Evolutionary conservation across 352 stramenopile species (phyloP), one percentile per base, ranked within the genome.

Genomic region (Phytopythium delawarense): DNA sequence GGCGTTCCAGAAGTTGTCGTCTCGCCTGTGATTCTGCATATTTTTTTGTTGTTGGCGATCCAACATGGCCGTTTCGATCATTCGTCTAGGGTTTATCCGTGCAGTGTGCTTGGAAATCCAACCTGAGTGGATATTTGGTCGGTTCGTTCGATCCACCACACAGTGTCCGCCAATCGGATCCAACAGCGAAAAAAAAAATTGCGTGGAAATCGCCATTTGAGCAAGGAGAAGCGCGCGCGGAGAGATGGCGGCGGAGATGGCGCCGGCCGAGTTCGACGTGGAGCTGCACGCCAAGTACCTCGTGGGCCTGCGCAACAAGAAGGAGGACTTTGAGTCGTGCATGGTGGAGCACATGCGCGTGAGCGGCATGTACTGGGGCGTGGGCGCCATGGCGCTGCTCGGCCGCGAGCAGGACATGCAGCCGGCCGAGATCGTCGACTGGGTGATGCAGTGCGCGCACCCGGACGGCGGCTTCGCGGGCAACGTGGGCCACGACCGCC

Each of bases 331-430:
- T 57, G 83, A 96, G 72, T 97, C 91, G 7, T 90, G 90, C 65
- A 92, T 98, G 63, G 99, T 93, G 48, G 96, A 99, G 74, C 96
- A 99, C 76, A 91, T 99, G 65, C 90, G 96, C 50, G 90, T 99
- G 81, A 98, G 90, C 59, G 98, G 97, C 54, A 94, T 99, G 30
- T 99, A 99, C 78, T 99, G 98, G 98, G 97, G 92, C 25, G 82
- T 99, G 42, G 95, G 94, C 7, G 91, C 96, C 49, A 86, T 99
- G 75, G 93, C 94, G 59, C 72, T 99, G 28, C 79, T 99, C 12
- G 80, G 93, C 52, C 73, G 78, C 37, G 88, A 97, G 42, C 74
- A 97, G 46, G 73, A 86, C n/a, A 94, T 97, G 65, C 66, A 77
- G 15, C 81, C 88, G 7, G 71, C 75, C 2, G 82, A 93, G 44